phyloP scores from a whole-genome alignment of 768 basidiomycete genomes.

The Suillus paluster region DNA sequence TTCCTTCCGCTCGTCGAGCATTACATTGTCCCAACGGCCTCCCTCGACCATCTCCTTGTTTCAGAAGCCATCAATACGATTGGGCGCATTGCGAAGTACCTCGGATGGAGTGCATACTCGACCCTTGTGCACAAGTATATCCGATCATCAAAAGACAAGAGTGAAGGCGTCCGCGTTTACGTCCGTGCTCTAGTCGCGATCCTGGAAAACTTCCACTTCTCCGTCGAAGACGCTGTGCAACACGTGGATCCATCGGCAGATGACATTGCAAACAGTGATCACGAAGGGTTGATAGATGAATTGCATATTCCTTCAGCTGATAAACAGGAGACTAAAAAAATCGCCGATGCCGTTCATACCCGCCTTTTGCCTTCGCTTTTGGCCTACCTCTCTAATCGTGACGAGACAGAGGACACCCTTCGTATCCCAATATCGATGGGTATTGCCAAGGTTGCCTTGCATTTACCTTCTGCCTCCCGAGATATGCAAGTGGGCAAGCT shows the following conservation, averaged over 20 bases:
- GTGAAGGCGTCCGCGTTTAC: constrained; percentile 75
- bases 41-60: constrained; percentile 83
- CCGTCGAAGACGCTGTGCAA: constrained; percentile 64
- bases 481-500: constrained; percentile 75
- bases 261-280: constrained; percentile 34
- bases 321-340: constrained; percentile 34
- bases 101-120: constrained; percentile 87
- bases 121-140: constrained; percentile 81
- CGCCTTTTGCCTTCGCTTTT: constrained; percentile 82
- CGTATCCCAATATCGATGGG: constrained; percentile 90
- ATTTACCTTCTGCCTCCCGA: constrained; percentile 68
- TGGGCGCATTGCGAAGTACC: constrained; percentile 74
- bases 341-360: constrained; percentile 76
- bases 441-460: constrained; percentile 80
- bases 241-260: constrained; percentile 30
- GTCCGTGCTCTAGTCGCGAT: constrained; percentile 85
- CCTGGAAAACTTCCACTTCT: constrained; percentile 91
- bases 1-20: constrained; percentile 88
- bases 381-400: constrained; percentile 79
- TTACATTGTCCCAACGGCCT: constrained; percentile 65
- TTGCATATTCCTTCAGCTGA: constrained; percentile 14
- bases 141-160: constrained; percentile 67
- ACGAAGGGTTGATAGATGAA: constrained; percentile 27
- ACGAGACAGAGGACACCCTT: constrained; percentile 81
- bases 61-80: constrained; percentile 86